phyloP scores from a whole-genome alignment of 2,329 filamentous ascomycete genomes.

The Nothophaeocryptopus gaeumannii region DNA sequence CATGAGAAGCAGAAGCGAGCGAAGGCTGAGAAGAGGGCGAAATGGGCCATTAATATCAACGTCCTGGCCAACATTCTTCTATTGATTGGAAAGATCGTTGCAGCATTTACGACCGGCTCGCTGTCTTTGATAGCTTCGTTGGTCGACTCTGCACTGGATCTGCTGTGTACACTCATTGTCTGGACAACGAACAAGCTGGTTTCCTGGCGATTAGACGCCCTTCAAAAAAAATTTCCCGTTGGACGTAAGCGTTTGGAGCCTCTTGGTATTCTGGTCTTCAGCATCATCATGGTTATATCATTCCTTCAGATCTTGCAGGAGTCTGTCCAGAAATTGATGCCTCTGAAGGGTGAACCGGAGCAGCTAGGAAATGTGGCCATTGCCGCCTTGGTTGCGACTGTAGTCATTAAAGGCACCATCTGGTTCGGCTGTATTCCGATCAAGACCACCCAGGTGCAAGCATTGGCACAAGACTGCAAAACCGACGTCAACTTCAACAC shows the following conservation, averaged over 20 bases:
- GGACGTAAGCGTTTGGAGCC: slow-evolving; percentile 58
- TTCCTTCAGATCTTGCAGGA: slow-evolving; percentile 61
- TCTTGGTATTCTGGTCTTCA: slow-evolving; percentile 61
- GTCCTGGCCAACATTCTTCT: slow-evolving; percentile 59
- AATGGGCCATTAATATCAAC: slow-evolving; percentile 61
- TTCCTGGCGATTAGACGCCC: slow-evolving; percentile 52
- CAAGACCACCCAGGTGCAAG: slow-evolving; percentile 63
- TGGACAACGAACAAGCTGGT: slow-evolving; percentile 61
- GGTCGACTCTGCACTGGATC: slow-evolving; percentile 60
- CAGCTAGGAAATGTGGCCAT: slow-evolving; percentile 54
- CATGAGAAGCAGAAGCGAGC: slow-evolving; percentile 51
- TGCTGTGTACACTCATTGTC: slow-evolving; percentile 60
- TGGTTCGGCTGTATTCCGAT: slow-evolving; percentile 59
- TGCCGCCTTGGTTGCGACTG: slow-evolving; percentile 56
- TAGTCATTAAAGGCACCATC: slow-evolving; percentile 59
- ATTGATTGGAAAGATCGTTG: slow-evolving; percentile 55
- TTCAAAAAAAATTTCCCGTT: slow-evolving; percentile 58
- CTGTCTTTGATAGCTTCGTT: slow-evolving; percentile 61
- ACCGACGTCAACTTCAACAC: slow-evolving; percentile 65
- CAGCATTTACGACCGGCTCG: slow-evolving; percentile 56
- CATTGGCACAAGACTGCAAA: slow-evolving; percentile 62
- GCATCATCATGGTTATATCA: slow-evolving; percentile 62
- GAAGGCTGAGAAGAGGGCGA: slow-evolving; percentile 49
- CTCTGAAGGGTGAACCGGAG: slow-evolving; percentile 48
- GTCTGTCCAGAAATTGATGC: slow-evolving; percentile 57